Percentiles rank a stretch among this genome's conserved stretches.
These are phyloP conservation scores for Neurospora africana DNA, from an alignment of 495 filamentous ascomycete species.

Conservation along the genomic window DNA sequence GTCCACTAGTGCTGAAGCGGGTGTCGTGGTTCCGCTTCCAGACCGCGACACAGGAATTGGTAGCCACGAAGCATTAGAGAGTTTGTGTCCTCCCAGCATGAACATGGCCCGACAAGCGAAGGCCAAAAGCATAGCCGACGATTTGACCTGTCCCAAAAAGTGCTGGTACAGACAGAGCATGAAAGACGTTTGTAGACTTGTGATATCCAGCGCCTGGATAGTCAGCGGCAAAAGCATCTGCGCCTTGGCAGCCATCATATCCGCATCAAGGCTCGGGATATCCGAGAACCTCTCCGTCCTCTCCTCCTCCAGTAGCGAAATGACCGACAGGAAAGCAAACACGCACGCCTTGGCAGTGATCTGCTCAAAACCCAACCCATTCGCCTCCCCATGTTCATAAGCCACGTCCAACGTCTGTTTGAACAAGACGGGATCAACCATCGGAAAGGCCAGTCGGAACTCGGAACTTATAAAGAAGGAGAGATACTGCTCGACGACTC, in stretches of 20 bases:
- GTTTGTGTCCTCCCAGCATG: constrained; percentile 35
- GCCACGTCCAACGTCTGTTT: constrained; percentile 30
- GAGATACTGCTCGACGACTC: constrained; percentile 8
- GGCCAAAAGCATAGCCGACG: constrained; percentile 31
- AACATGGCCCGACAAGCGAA: constrained; percentile 36
- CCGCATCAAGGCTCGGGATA: constrained; percentile 22
- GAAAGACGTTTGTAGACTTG: constrained; percentile 32
- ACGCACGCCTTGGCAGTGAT: constrained; percentile 31
- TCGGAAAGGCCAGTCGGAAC: constrained; percentile 36
- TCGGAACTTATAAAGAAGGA: constrained; percentile 7
- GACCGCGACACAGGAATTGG: neutral
- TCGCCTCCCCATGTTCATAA: constrained; percentile 14
- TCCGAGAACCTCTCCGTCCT: neutral
- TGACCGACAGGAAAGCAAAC: constrained; percentile 35
- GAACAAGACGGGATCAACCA: constrained; percentile 32
- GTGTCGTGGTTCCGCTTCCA: neutral
- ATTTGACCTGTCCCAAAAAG: constrained; percentile 35
- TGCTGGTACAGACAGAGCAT: constrained; percentile 36
- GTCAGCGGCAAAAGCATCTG: constrained; percentile 32
- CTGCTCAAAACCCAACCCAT: constrained; percentile 1
- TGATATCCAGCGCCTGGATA: constrained; percentile 30
- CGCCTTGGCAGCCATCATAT: constrained; percentile 26
- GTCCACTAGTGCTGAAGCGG: neutral
- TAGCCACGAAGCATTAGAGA: constrained; percentile 7
- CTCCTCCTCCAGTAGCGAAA: constrained; percentile 18